Evolutionary conservation across 2,329 filamentous ascomycete genomes (phyloP).

Genomic region (Monosporascus sp.): DNA sequence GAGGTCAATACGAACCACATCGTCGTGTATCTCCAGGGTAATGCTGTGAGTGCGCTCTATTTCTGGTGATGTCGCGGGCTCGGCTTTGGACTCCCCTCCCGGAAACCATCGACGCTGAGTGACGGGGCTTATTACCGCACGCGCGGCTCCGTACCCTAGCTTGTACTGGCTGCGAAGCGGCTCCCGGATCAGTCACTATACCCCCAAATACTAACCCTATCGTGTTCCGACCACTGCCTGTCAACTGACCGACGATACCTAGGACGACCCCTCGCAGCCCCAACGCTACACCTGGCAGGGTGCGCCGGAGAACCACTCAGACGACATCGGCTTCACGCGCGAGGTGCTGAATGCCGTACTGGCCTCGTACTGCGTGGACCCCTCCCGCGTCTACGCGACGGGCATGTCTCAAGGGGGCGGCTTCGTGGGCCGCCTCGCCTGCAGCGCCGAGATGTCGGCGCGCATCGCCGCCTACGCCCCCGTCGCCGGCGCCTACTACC

Average conservation of each 20-base stretch:
- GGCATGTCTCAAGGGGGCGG: slow-evolving; percentile 12
- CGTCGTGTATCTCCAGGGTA: slow-evolving; percentile 20
- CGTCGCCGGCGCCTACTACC: slow-evolving; percentile 10
- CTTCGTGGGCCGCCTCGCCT: slow-evolving; percentile 8
- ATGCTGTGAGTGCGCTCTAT: slow-evolving; percentile 4
- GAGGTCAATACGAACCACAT: slow-evolving; percentile 18
- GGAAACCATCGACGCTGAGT: too few relatives aligned
- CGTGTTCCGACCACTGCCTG: too few relatives aligned
- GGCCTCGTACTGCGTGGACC: slow-evolving; percentile 8
- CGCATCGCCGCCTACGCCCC: slow-evolving; percentile 11
- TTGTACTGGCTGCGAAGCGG: too few relatives aligned
- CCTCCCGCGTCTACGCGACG: slow-evolving; percentile 8
- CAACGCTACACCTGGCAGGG: slow-evolving; percentile 6
- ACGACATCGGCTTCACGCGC: slow-evolving; percentile 8
- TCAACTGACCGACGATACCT: background rate
- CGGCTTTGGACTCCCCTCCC: too few relatives aligned
- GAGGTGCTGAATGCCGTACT: slow-evolving; percentile 15
- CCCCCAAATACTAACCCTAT: too few relatives aligned
- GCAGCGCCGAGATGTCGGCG: background rate
- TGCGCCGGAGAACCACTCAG: slow-evolving; percentile 5
- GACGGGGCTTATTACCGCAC: too few relatives aligned
- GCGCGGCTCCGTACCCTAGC: too few relatives aligned
- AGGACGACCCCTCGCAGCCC: background rate
- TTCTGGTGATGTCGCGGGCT: too few relatives aligned
- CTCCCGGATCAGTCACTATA: too few relatives aligned